A percentile compares a stretch with the other conserved stretches of the same genome.
Evolutionary conservation across 768 basidiomycete genomes (phyloP).

Genomic region (Tricholoma hemisulphureum): DNA sequence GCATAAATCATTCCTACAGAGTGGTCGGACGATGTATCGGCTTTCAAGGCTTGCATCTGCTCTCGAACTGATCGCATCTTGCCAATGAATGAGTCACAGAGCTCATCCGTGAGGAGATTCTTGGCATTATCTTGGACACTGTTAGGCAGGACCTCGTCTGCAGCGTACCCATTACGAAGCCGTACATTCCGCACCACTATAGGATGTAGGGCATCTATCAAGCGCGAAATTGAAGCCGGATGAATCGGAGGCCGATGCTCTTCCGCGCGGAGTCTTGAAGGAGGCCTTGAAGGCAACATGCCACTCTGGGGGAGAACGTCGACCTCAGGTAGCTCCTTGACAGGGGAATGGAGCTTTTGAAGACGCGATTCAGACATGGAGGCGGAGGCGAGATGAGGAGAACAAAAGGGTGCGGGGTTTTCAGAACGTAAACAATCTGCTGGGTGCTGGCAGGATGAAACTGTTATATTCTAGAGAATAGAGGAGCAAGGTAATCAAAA

Average conservation of each 20-base stretch:
- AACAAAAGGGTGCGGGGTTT: background rate
- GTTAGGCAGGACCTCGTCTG: background rate
- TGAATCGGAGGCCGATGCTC: background rate
- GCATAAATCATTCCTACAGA: background rate
- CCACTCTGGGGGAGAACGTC: background rate
- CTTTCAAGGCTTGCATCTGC: constrained; percentile 8
- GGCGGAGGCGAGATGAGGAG: background rate
- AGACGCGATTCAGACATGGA: background rate
- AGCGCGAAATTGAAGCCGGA: background rate
- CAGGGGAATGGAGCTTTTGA: background rate
- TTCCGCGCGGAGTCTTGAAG: background rate
- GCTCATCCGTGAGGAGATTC: constrained; percentile 25
- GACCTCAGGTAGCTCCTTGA: background rate
- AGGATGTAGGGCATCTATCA: constrained; percentile 12
- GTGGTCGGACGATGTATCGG: background rate
- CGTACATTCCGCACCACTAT: constrained; percentile 16
- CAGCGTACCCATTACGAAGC: constrained; percentile 9
- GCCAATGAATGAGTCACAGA: constrained; percentile 22
- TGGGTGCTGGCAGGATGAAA: background rate
- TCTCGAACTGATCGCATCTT: constrained; percentile 14
- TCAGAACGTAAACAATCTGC: background rate
- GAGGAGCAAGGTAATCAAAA: background rate
- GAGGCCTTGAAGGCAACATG: background rate
- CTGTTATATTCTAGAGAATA: background rate
- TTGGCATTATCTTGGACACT: constrained; percentile 12